Evolutionary conservation across 352 stramenopile genomes (phyloP).

Genomic region (Phytophthora fragariaefolia): DNA sequence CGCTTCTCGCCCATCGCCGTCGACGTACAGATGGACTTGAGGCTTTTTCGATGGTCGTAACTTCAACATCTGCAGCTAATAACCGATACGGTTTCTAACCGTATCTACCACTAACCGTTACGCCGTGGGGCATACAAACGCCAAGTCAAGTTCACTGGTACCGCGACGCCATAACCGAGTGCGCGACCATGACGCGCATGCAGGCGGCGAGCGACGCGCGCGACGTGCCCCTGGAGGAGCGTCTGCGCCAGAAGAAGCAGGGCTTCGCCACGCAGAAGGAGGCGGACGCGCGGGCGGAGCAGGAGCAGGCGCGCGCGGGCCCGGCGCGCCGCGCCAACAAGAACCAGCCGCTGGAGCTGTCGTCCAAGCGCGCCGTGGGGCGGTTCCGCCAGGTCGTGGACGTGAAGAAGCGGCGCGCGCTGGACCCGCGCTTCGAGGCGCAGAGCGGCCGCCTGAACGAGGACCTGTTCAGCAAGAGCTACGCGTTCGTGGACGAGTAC

Average conservation of each 20-base stretch:
- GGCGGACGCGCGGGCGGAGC: not conserved
- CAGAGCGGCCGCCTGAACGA: slow-evolving; percentile 88
- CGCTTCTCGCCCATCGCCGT: not conserved
- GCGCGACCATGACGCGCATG: not conserved
- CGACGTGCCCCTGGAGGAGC: slow-evolving; percentile 83
- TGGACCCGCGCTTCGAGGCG: slow-evolving; percentile 91
- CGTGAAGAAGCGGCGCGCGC: slow-evolving; percentile 69
- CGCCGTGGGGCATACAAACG: not conserved
- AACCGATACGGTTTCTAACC: not conserved
- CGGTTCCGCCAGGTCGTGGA: slow-evolving; percentile 85
- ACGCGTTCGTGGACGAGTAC: slow-evolving; percentile 91
- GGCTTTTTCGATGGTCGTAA: too few species aligned
- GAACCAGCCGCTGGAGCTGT: slow-evolving; percentile 88
- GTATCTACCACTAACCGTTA: not conserved
- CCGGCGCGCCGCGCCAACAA: slow-evolving; percentile 60
- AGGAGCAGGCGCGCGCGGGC: not conserved
- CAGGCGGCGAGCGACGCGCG: slow-evolving; percentile 30
- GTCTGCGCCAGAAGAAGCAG: slow-evolving; percentile 79
- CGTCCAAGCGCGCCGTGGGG: slow-evolving; percentile 82
- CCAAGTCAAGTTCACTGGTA: slow-evolving; percentile 3
- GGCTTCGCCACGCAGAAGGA: slow-evolving; percentile 57
- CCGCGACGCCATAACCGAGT: too few species aligned
- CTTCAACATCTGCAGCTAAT: not conserved
- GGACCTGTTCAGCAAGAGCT: slow-evolving; percentile 88
- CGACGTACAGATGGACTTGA: too few species aligned